Conservation (phyloP, 257 asterid genomes). For the Capsicum chinense region DNA sequence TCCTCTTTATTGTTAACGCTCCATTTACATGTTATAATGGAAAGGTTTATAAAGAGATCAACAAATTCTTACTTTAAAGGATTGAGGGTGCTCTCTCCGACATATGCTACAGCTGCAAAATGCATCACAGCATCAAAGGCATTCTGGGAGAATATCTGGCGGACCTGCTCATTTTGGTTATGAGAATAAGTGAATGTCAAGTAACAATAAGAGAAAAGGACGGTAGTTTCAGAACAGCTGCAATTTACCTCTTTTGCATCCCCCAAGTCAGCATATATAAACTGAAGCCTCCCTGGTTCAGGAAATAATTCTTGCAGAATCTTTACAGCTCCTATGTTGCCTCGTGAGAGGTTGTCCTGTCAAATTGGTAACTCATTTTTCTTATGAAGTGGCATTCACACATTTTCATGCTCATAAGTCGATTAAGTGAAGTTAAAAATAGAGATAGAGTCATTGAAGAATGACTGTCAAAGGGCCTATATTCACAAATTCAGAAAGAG, state of each 20-base stretch:
- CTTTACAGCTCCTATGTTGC: constrained; percentile 81
- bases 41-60: background rate
- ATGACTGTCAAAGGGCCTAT: constrained; percentile 25
- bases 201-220: constrained; percentile 12
- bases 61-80: constrained; percentile 70
- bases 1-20: background rate
- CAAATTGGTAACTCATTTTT: background rate
- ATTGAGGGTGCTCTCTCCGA: constrained; percentile 90
- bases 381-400: constrained; percentile 15
- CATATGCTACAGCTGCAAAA: constrained; percentile 98
- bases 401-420: background rate
- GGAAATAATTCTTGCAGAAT: constrained; percentile 79
- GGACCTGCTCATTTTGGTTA: constrained; percentile 57
- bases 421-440: background rate
- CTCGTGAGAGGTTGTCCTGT: constrained; percentile 93
- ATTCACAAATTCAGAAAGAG: background rate
- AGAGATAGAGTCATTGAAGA: background rate
- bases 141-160: constrained; percentile 39
- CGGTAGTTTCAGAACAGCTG: constrained; percentile 11
- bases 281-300: constrained; percentile 89
- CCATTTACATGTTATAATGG: background rate
- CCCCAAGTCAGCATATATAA: constrained; percentile 88
- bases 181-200: constrained; percentile 32
- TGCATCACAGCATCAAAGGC: constrained; percentile 53
- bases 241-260: constrained; percentile 74